A percentile compares a stretch with the other conserved stretches of the same genome.
Conservation (phyloP, 352 stramenopile species). For the Hyaloperonospora arabidopsidis region DNA sequence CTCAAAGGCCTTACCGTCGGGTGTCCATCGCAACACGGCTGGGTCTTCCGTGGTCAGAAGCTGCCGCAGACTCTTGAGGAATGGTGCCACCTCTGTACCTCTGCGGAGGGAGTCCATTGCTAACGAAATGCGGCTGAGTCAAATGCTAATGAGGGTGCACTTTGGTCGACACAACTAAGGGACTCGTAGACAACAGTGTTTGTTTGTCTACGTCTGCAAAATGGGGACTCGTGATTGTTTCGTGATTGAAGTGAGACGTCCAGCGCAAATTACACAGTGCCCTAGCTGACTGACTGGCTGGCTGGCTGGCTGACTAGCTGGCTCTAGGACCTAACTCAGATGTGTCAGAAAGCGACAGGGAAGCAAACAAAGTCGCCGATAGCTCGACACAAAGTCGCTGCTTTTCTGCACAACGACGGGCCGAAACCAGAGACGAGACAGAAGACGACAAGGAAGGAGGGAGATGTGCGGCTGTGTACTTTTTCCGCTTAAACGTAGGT, state of each 20-base stretch:
- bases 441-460: background rate
- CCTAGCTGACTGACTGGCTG: background rate
- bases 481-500: background rate
- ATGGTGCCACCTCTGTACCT: constrained; percentile 36
- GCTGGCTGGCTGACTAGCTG: no score
- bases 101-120: background rate
- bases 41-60: constrained; percentile 49
- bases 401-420: no score
- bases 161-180: background rate
- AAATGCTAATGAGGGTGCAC: background rate
- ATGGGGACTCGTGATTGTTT: background rate
- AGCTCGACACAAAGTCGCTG: no score
- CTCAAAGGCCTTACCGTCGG: constrained; percentile 64
- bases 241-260: background rate
- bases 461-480: background rate
- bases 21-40: constrained; percentile 42
- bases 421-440: background rate
- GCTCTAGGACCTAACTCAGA: background rate
- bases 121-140: background rate
- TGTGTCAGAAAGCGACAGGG: background rate
- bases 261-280: constrained; percentile 3
- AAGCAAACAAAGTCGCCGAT: background rate
- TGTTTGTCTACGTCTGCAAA: background rate
- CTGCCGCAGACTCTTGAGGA: constrained; percentile 43
- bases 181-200: background rate